Conservation (phyloP, 75 land plant species). For the Adiantum capillusveneris region DNA sequence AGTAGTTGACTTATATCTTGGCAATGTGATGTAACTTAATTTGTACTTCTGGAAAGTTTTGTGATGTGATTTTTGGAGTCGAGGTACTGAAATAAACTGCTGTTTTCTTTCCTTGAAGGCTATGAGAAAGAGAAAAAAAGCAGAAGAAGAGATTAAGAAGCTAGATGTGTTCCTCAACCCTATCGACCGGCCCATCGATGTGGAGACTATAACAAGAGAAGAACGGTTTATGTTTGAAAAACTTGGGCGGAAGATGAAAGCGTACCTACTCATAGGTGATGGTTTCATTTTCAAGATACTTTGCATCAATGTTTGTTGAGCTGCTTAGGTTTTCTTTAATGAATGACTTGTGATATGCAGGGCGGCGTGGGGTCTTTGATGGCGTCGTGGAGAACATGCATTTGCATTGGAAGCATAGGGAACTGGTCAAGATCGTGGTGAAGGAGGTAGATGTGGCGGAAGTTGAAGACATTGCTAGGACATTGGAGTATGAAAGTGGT, state of each 20-base stretch:
- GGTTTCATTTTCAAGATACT: neutral
- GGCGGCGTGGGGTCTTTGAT: constrained; percentile 95
- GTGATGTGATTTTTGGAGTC: too few species aligned
- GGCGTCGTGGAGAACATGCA: constrained; percentile 98
- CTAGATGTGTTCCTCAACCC: constrained; percentile 58
- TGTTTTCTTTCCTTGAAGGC: too few species aligned
- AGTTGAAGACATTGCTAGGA: constrained; percentile 59
- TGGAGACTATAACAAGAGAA: constrained; percentile 79
- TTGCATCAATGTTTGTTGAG: neutral
- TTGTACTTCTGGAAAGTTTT: neutral
- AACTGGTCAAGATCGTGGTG: constrained; percentile 72
- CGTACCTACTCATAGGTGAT: constrained; percentile 81
- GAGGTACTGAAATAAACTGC: too few species aligned
- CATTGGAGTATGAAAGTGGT: constrained; percentile 89
- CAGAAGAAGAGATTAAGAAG: constrained; percentile 59
- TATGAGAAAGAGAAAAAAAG: constrained; percentile 54
- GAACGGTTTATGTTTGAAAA: constrained; percentile 93
- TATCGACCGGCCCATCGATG: constrained; percentile 40
- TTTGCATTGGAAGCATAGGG: constrained; percentile 97
- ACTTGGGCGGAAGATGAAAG: constrained; percentile 84
- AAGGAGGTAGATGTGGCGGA: constrained; percentile 48
- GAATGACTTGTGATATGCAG: too few species aligned
- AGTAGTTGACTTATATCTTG: constrained; percentile 11
- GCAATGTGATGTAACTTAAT: neutral
- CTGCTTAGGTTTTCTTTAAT: neutral